Conservation (phyloP, 2,329 filamentous ascomycete species). For the Fusarium sp. region DNA sequence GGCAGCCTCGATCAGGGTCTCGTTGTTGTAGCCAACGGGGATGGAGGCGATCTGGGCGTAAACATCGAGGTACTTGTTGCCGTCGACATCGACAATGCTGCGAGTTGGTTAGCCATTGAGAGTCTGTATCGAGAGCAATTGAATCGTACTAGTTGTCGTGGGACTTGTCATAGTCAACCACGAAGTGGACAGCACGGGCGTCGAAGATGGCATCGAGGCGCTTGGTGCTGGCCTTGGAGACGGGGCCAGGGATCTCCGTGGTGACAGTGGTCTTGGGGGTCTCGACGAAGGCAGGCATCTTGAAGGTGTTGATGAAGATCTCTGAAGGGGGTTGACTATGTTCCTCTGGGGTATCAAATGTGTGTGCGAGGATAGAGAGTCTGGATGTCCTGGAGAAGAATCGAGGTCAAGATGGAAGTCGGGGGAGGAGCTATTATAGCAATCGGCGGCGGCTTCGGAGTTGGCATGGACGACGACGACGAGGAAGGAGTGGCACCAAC, state of each 20-base stretch:
- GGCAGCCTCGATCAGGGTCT: slow-evolving; percentile 73
- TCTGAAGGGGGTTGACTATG: not conserved
- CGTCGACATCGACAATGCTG: slow-evolving; percentile 62
- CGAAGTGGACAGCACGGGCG: slow-evolving; percentile 64
- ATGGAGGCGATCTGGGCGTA: slow-evolving; percentile 89
- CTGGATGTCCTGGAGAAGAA: slow-evolving; percentile 34
- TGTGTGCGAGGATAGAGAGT: slow-evolving; percentile 27
- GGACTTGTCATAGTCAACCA: slow-evolving; percentile 65
- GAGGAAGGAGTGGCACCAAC: slow-evolving; percentile 23
- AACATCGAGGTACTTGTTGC: slow-evolving; percentile 63
- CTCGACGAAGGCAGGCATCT: slow-evolving; percentile 51
- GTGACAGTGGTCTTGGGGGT: slow-evolving; percentile 50
- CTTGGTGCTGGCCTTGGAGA: slow-evolving; percentile 54
- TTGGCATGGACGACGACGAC: not conserved
- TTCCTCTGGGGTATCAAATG: slow-evolving; percentile 29
- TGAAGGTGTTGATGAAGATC: slow-evolving; percentile 29
- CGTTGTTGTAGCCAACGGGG: slow-evolving; percentile 86
- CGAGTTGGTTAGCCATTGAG: slow-evolving; percentile 8
- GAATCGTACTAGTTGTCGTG: slow-evolving; percentile 60
- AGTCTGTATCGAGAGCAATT: not conserved
- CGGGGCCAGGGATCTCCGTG: slow-evolving; percentile 56
- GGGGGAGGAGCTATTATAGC: slow-evolving; percentile 46
- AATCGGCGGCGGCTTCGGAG: slow-evolving; percentile 35
- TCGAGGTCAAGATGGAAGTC: slow-evolving; percentile 25
- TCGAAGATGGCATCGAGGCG: slow-evolving; percentile 64